Evolutionary conservation across 2,329 filamentous ascomycete genomes (phyloP).

Genomic region (Whalleya microplaca): DNA sequence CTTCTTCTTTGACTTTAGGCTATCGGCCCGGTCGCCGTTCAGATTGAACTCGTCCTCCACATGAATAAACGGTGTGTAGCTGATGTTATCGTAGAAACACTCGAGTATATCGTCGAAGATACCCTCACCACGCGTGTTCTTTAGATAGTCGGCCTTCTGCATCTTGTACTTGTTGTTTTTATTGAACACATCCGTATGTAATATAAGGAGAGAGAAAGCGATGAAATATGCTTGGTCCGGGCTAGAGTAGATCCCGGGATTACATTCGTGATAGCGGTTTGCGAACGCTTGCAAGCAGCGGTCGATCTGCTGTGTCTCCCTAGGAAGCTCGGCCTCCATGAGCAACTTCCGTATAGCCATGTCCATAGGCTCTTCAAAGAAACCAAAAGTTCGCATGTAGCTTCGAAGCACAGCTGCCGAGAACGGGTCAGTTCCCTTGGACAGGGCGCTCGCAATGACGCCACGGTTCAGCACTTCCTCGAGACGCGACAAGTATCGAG

Average conservation of each 20-base stretch:
- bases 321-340: conserved; percentile 94
- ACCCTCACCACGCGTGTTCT: conserved; percentile 89
- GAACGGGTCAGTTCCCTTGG: conserved; percentile 85
- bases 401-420: conserved; percentile 82
- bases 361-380: conserved; percentile 96
- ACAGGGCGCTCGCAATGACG: conserved; percentile 81
- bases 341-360: conserved; percentile 95
- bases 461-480: conserved; percentile 81
- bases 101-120: conserved; percentile 93
- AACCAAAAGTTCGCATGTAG: conserved; percentile 93
- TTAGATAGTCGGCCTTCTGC: conserved; percentile 93
- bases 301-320: conserved; percentile 98
- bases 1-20: conserved; percentile 72
- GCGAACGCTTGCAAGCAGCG: conserved; percentile 92
- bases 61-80: conserved; percentile 97
- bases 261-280: conserved; percentile 97
- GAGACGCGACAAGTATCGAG: conserved; percentile 82
- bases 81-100: conserved; percentile 98
- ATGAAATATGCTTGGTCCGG: conserved; percentile 98
- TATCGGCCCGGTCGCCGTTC: conserved; percentile 72
- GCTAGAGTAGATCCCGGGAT: conserved; percentile 89
- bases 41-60: conserved; percentile 90
- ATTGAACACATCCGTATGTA: conserved; percentile 99
- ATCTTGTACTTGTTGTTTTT: conserved; percentile 99
- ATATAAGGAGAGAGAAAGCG: conserved; percentile 91